These are phyloP conservation scores for Trichophyton equinum DNA, from an alignment of 2,329 filamentous ascomycete species.

Conservation along the genomic window DNA sequence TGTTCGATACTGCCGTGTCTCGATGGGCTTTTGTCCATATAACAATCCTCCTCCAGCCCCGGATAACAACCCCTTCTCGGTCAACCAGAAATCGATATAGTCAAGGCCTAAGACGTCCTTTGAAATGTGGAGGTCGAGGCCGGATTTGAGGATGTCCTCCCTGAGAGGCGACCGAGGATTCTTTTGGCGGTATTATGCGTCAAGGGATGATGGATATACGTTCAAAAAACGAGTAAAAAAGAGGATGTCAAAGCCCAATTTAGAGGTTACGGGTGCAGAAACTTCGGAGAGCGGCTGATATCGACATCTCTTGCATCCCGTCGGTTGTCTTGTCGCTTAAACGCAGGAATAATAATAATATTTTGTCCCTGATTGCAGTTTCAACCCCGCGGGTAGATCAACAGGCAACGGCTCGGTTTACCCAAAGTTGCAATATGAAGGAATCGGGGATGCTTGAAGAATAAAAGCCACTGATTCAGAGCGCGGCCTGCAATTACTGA, in stretches of 20 bases:
- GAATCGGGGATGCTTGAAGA: background rate
- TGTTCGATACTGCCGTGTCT: background rate
- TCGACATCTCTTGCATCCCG: constrained; percentile 1
- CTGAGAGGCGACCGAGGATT: background rate
- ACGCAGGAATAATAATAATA: background rate
- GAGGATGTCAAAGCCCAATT: background rate
- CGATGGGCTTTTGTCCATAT: background rate
- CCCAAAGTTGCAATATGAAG: background rate
- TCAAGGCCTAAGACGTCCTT: background rate
- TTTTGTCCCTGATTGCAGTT: background rate
- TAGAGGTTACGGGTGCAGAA: background rate
- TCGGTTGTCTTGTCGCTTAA: background rate
- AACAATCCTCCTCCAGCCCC: constrained; percentile 1
- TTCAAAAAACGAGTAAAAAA: background rate
- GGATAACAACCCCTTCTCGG: background rate
- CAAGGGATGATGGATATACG: background rate
- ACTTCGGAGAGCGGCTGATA: background rate
- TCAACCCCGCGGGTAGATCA: constrained; percentile 1
- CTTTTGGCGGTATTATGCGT: background rate
- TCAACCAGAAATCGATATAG: background rate
- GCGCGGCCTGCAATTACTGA: background rate
- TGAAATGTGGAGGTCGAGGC: background rate
- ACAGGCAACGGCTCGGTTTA: constrained; percentile 1
- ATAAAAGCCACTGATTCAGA: constrained; percentile 1
- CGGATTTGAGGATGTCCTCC: background rate